Base-by-base conservation (phyloP, 163 green algal species). In the Trebouxia gelatinosa region DNA sequence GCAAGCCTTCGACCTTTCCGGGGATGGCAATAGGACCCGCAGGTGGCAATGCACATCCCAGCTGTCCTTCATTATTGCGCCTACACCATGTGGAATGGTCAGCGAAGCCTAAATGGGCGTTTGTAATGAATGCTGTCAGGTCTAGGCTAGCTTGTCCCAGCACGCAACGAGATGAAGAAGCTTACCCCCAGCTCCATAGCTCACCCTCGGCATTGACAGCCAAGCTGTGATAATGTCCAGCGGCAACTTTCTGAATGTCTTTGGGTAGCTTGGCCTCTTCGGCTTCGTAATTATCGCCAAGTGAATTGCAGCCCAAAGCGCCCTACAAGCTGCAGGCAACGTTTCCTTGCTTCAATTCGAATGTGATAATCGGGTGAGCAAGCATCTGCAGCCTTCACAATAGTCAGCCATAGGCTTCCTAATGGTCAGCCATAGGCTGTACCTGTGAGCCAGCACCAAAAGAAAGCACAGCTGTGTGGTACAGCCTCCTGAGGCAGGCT, bases 181-280 rank as follows among this genome's bases (percentile, higher is more conserved):
- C 70, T 50, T 37, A 71, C 57, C 58, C 57, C 74, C 77, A 81
- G 7, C 64, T 72, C 35, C 39, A 81, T 13, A 81, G 38, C 58
- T 78, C 34, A 7, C 70, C 70, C 6, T 67, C 57, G 17, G 16
- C 0, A 16, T 81, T 85, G 34, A 68, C 58, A 0, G 82, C 71
- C 74, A 82, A 78, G 70, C 74, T 83, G 40, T 59, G 37, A 66
- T 74, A 85, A 61, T 82, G 68, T n/a, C 82, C 82, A 0, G 82
- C 82, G 7, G 79, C 79, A 26, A 86, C 54, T 3, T 70, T 29
- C n/a, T 31, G 57, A 21, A 85, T 54, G 46, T 82, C 51, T 16
- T 35, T 26, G 0, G 78, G 74, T 50, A 86, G 31, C 29, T 62
- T 61, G 2, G 46, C 68, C 32, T 76, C 40, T 29, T 76, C 68